Percentiles rank a stretch among this genome's conserved stretches.
Evolutionary conservation across 2,329 filamentous ascomycete species (phyloP).

Genomic region (Boeremia exigua): DNA sequence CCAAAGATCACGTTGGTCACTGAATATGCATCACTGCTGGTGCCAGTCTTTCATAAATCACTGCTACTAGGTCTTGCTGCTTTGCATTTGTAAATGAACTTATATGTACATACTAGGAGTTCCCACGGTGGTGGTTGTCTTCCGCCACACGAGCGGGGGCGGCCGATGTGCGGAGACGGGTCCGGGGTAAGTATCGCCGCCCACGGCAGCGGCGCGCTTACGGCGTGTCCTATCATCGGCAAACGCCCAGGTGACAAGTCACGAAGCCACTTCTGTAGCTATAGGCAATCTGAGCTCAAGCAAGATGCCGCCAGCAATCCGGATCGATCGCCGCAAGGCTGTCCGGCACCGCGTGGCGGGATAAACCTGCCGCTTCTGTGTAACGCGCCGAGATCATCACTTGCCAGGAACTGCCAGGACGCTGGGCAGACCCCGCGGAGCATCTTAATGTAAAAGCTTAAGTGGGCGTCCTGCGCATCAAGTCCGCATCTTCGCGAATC

Average conservation of each 20-base stretch:
- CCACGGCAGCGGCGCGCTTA: conserved; percentile 11
- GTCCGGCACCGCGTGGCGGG: not conserved
- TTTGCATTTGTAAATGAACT: not conserved
- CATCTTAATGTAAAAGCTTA: conserved; percentile 1
- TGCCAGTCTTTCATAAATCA: not conserved
- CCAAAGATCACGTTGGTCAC: too few relatives aligned
- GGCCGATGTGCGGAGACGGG: conserved; percentile 10
- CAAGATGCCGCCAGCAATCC: not conserved
- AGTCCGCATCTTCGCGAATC: not conserved
- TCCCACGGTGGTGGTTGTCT: too few relatives aligned
- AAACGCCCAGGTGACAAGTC: not conserved
- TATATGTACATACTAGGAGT: too few relatives aligned
- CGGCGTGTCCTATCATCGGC: conserved; percentile 12
- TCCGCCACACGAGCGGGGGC: conserved; percentile 9
- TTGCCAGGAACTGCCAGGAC: not conserved
- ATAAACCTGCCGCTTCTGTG: conserved; percentile 6
- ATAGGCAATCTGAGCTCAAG: not conserved
- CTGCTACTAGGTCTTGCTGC: not conserved
- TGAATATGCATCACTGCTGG: not conserved
- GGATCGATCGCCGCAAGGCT: not conserved
- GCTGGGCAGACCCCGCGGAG: conserved; percentile 6
- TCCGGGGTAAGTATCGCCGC: conserved; percentile 7
- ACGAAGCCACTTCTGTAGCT: not conserved
- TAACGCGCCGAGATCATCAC: conserved; percentile 6
- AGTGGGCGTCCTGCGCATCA: conserved; percentile 3